These are phyloP conservation scores for Apiospora kogelbergensis DNA, from an alignment of 2,329 filamentous ascomycete genomes.

Conservation along the genomic window DNA sequence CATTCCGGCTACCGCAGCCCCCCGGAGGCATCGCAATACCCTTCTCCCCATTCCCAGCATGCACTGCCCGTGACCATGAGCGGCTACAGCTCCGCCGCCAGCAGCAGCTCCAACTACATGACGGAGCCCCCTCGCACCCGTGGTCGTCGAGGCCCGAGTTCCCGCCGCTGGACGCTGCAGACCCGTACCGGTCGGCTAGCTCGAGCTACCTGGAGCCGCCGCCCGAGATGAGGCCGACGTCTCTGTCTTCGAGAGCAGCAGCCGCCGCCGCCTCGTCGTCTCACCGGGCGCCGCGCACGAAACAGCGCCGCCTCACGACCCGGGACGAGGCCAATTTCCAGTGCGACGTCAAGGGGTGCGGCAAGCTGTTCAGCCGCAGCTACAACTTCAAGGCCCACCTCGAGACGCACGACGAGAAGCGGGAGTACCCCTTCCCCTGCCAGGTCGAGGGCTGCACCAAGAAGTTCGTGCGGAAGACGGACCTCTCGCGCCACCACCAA, in stretches of 20 bases:
- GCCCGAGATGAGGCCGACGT: not conserved
- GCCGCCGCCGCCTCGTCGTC: too few relatives aligned
- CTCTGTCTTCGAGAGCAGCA: not conserved
- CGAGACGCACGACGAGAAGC: slow-evolving; percentile 76
- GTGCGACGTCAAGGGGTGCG: slow-evolving; percentile 69
- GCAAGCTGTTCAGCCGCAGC: slow-evolving; percentile 75
- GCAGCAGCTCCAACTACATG: slow-evolving; percentile 36
- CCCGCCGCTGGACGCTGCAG: slow-evolving; percentile 31
- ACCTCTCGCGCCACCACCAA: slow-evolving; percentile 64
- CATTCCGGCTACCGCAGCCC: slow-evolving; percentile 35
- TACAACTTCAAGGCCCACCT: slow-evolving; percentile 89
- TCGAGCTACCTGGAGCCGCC: slow-evolving; percentile 25
- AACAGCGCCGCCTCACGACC: slow-evolving; percentile 56
- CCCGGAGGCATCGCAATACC: slow-evolving; percentile 39
- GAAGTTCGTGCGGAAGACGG: slow-evolving; percentile 80
- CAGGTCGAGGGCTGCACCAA: slow-evolving; percentile 64
- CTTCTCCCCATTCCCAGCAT: slow-evolving; percentile 33
- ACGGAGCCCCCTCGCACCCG: slow-evolving; percentile 35
- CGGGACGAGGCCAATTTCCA: slow-evolving; percentile 70
- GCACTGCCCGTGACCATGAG: slow-evolving; percentile 19
- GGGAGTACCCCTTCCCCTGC: slow-evolving; percentile 72
- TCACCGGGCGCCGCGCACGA: slow-evolving; percentile 21
- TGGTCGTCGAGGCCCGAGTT: slow-evolving; percentile 43
- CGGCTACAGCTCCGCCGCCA: slow-evolving; percentile 27
- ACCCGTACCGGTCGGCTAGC: slow-evolving; percentile 23